These are phyloP conservation scores for Streptanthus diversifolius DNA, from an alignment of 345 rosid genomes.

Conservation along the genomic window DNA sequence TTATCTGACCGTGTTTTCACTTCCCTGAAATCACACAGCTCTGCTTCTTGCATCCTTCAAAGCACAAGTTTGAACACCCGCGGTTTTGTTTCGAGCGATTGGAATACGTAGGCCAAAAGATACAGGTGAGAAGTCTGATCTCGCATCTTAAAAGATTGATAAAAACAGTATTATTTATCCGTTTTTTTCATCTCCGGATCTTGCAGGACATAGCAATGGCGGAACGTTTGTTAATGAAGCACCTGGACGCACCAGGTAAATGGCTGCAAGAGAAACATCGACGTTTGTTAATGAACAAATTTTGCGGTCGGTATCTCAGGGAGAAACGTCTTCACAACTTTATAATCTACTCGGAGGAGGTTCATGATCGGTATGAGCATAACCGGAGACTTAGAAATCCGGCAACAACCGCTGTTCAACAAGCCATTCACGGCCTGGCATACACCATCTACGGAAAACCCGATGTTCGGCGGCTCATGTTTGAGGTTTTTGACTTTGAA, in stretches of 20 bases:
- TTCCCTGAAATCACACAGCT: slow-evolving; percentile 45
- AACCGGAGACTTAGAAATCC: slow-evolving; percentile 82
- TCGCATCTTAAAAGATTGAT: not conserved
- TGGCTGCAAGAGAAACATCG: slow-evolving; percentile 93
- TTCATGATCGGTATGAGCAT: slow-evolving; percentile 70
- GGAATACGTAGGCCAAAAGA: slow-evolving; percentile 92
- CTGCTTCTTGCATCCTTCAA: slow-evolving; percentile 97
- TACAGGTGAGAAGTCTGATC: slow-evolving; percentile 52
- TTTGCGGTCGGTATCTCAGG: slow-evolving; percentile 79
- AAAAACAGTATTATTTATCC: not conserved
- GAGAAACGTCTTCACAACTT: slow-evolving; percentile 68
- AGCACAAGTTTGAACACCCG: slow-evolving; percentile 87
- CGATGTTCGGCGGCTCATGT: slow-evolving; percentile 89
- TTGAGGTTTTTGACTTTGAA: slow-evolving; percentile 93
- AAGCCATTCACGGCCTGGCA: slow-evolving; percentile 87
- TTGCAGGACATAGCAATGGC: slow-evolving; percentile 85
- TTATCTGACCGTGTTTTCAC: not conserved
- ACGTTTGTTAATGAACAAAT: slow-evolving; percentile 84
- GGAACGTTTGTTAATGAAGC: slow-evolving; percentile 88
- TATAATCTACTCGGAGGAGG: slow-evolving; percentile 63
- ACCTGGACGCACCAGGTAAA: slow-evolving; percentile 85
- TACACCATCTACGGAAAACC: slow-evolving; percentile 83
- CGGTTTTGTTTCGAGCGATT: slow-evolving; percentile 83
- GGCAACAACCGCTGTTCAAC: slow-evolving; percentile 76
- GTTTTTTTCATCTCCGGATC: not conserved